Evolutionary conservation across 2,329 filamentous ascomycete species (phyloP).

Genomic region (Ceratocystis albifundus): DNA sequence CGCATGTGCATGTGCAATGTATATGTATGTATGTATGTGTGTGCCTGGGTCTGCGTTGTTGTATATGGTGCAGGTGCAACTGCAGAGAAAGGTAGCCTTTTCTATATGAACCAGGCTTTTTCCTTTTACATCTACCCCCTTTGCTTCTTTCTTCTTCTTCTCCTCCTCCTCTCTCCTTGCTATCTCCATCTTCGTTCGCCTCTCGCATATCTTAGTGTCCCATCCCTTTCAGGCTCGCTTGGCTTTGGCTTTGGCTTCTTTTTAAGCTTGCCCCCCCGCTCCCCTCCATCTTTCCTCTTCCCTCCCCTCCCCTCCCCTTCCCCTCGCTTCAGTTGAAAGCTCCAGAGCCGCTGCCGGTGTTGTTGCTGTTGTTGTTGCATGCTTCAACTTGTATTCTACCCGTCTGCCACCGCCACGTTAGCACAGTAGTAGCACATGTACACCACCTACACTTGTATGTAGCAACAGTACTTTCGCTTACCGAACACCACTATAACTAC

Average conservation of each 20-base stretch:
- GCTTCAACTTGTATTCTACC: slow-evolving; percentile 5
- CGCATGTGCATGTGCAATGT: too few species aligned
- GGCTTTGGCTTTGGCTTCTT: slow-evolving; percentile 20
- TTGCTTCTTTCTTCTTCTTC: slow-evolving; percentile 11
- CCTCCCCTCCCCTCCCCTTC: too few species aligned
- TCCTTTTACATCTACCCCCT: slow-evolving; percentile 19
- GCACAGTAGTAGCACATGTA: background rate
- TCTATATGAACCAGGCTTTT: slow-evolving; percentile 9
- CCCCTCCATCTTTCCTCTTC: too few species aligned
- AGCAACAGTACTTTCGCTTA: background rate
- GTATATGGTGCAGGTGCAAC: background rate
- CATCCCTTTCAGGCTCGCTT: slow-evolving; percentile 15
- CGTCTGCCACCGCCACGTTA: slow-evolving; percentile 5
- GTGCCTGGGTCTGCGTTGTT: background rate
- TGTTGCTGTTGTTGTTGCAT: background rate
- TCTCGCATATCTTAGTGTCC: slow-evolving; percentile 15
- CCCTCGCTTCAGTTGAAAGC: slow-evolving; percentile 6
- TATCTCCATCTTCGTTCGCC: background rate
- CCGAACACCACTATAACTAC: background rate
- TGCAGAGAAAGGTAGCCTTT: background rate
- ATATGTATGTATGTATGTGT: too few species aligned
- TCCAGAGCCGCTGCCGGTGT: slow-evolving; percentile 1
- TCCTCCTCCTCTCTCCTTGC: slow-evolving; percentile 13
- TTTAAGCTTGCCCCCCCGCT: slow-evolving; percentile 23
- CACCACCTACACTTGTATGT: background rate